These are phyloP conservation scores for Sporothrix euskadiensis DNA, from an alignment of 2,329 filamentous ascomycete genomes.

Conservation along the genomic window DNA sequence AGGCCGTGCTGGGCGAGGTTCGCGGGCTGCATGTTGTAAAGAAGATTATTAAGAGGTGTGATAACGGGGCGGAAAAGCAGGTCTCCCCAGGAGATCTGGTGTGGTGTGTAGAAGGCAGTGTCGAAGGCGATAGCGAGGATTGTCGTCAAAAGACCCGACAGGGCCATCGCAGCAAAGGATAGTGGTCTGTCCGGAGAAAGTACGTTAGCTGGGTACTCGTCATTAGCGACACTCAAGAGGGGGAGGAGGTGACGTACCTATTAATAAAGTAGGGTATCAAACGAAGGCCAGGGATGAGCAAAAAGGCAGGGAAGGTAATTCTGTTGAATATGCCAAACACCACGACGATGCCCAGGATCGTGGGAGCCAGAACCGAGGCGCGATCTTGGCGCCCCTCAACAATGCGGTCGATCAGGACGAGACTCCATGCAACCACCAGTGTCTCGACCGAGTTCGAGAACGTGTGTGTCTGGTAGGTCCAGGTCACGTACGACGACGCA, in stretches of 20 bases:
- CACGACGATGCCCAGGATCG: constrained; percentile 74
- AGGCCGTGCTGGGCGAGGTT: constrained; percentile 76
- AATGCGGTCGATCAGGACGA: constrained; percentile 89
- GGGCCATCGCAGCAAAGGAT: constrained; percentile 62
- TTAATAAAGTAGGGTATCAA: constrained; percentile 82
- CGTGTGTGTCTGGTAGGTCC: constrained; percentile 97
- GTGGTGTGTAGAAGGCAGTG: constrained; percentile 75
- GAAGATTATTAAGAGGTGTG: constrained; percentile 74
- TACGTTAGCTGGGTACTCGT: not conserved
- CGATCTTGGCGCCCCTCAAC: constrained; percentile 72
- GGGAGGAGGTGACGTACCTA: constrained; percentile 57
- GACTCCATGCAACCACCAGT: constrained; percentile 84
- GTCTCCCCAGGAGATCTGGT: constrained; percentile 64
- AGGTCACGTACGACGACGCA: constrained; percentile 95
- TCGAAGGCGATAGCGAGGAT: constrained; percentile 77
- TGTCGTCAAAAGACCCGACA: constrained; percentile 67
- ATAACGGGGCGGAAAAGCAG: constrained; percentile 67
- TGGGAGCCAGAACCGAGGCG: constrained; percentile 73
- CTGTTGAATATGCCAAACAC: constrained; percentile 93
- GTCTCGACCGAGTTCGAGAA: constrained; percentile 98
- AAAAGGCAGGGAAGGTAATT: constrained; percentile 93
- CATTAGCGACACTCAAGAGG: not conserved
- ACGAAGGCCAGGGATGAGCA: constrained; percentile 78
- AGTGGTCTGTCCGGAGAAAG: constrained; percentile 48
- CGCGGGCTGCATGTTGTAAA: constrained; percentile 68